These are phyloP conservation scores for Penicillium digitatum DNA, from an alignment of 2,329 filamentous ascomycete genomes.

Conservation along the genomic window DNA sequence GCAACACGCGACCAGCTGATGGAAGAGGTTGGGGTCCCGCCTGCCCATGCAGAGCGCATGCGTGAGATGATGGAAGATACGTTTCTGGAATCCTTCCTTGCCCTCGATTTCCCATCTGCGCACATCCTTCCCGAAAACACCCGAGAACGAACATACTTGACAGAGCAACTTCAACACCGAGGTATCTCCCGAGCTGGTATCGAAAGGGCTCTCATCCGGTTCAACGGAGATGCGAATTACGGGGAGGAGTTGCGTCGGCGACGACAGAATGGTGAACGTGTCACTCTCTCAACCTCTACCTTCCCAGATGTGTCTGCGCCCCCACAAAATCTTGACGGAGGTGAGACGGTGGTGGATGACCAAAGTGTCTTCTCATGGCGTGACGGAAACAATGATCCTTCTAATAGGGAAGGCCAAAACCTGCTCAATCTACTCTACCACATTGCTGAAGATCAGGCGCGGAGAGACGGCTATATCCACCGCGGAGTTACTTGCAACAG, in stretches of 20 bases:
- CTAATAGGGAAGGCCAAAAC: conserved; percentile 62
- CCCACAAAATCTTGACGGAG: conserved; percentile 29
- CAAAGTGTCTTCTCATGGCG: conserved; percentile 47
- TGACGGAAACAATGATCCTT: conserved; percentile 41
- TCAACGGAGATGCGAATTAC: conserved; percentile 40
- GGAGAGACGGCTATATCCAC: conserved; percentile 84
- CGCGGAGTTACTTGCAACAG: conserved; percentile 88
- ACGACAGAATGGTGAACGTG: conserved; percentile 38
- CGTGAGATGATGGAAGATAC: conserved; percentile 45
- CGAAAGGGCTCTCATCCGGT: conserved; percentile 35
- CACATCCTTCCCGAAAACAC: conserved; percentile 35
- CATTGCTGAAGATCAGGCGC: conserved; percentile 89
- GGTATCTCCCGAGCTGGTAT: conserved; percentile 40
- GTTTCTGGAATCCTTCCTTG: conserved; percentile 43
- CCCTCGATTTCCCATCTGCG: conserved; percentile 38
- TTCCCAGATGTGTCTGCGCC: conserved; percentile 29
- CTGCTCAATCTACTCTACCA: conserved; percentile 82
- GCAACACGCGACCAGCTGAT: conserved; percentile 42
- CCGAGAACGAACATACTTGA: conserved; percentile 37
- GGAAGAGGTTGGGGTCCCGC: conserved; percentile 38
- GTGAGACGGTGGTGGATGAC: conserved; percentile 39
- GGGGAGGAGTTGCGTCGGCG: conserved; percentile 39
- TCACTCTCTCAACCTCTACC: conserved; percentile 35
- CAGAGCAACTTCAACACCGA: conserved; percentile 36
- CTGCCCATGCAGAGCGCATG: conserved; percentile 40